Evolutionary conservation across 768 basidiomycete genomes (phyloP), one percentile per base, ranked within the genome.

Genomic region (Suillus luteus): DNA sequence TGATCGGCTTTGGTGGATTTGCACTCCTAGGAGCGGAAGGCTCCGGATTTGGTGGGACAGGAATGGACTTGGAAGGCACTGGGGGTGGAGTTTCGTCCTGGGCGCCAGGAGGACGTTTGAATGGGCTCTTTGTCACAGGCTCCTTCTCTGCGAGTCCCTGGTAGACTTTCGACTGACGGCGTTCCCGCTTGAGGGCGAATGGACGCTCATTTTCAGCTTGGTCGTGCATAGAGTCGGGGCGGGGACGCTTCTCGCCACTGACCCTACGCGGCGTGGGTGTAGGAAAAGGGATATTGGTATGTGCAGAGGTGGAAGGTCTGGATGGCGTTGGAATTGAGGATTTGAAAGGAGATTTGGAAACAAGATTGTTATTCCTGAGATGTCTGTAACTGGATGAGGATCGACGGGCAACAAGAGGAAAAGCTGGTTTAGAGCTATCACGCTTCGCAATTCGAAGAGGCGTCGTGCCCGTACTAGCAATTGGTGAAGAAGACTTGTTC

Each of bases 321-420:
- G 82, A 75, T 38, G 85, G 80, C n/a, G 81, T 79, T 55, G 85
- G 81, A 31, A 85, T 80, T 65, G 86, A 85, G 2, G 85, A 85
- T 69, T 90, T 91, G 80, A 95, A 95, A 11, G 92, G 92, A 12
- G 93, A 95, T 68, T 93, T 93, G 35, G 89, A 87, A 19, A 95
- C 93, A 62, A 93, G 87, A 71, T 89, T 87, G 73, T 87, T 91
- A 69, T 80, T 88, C 69, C 83, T 84, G 67, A 93, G 83, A 75
- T 92, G 92, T 67, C 85, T 88, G 77, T 89, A 94, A 75, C 90
- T 92, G 48, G 86, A 88, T 9, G 91, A 92, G 17, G 85, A 82
- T 49, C 92, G 84, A 38, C 92, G 86, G 55, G 87, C 86, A 52
- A 92, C 76, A n/a, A 77, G 74, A 52, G 85, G 79, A 54, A 78